Evolutionary conservation across 2,329 filamentous ascomycete genomes (phyloP).

Genomic region (Colletotrichum simmondsii): DNA sequence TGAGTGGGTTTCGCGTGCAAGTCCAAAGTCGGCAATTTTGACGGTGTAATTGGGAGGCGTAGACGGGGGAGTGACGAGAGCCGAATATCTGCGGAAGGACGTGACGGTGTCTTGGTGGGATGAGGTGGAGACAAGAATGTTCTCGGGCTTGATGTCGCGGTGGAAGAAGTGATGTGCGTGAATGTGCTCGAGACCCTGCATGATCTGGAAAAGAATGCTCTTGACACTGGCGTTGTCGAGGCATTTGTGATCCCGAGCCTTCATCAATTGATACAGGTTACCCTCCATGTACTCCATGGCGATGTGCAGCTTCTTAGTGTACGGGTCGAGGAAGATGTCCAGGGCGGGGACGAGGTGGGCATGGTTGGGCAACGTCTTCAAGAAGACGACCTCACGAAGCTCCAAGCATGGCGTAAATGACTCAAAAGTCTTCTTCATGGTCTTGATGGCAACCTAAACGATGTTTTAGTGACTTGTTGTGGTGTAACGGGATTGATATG

Average conservation of each 20-base stretch:
- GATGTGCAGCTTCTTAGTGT: constrained; percentile 96
- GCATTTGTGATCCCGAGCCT: constrained; percentile 93
- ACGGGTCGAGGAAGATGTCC: constrained; percentile 97
- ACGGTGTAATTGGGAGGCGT: constrained; percentile 95
- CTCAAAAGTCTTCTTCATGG: constrained; percentile 99
- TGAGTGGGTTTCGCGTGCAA: constrained; percentile 97
- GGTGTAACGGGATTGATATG: constrained; percentile 1
- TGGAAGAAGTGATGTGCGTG: constrained; percentile 98
- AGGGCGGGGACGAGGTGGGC: constrained; percentile 95
- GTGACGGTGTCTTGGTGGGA: constrained; percentile 80
- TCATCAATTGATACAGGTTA: constrained; percentile 99
- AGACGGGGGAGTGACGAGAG: constrained; percentile 92
- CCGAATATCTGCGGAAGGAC: constrained; percentile 91
- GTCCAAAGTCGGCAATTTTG: constrained; percentile 97
- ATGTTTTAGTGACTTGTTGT: constrained; percentile 9
- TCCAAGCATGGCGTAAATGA: constrained; percentile 91
- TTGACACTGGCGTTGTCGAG: constrained; percentile 93
- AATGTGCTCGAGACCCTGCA: constrained; percentile 95
- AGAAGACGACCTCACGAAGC: constrained; percentile 95
- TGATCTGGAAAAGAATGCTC: constrained; percentile 97
- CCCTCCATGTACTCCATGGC: constrained; percentile 99
- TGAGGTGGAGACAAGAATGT: constrained; percentile 95
- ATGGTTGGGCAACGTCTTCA: constrained; percentile 88
- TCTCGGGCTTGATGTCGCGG: constrained; percentile 98
- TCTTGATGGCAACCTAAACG: constrained; percentile 93